Evolutionary conservation across 768 basidiomycete genomes (phyloP).

Genomic region (Sporobolomyces roseus): DNA sequence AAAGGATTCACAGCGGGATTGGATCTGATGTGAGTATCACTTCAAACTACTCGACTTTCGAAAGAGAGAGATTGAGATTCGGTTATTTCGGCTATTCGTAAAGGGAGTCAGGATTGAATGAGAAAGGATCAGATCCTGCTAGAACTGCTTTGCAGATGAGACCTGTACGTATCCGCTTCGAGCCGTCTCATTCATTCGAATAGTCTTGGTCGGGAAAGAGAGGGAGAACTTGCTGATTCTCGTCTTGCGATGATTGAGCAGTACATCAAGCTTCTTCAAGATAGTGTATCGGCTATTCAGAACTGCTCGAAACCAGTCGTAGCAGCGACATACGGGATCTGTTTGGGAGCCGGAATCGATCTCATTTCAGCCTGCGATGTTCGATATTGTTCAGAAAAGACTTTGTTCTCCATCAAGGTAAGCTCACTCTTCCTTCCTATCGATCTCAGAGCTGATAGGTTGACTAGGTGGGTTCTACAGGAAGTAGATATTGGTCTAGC

Average conservation of each 20-base stretch:
- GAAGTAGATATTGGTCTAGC: slow-evolving; percentile 77
- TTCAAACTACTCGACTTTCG: too few relatives aligned
- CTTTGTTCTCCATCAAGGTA: slow-evolving; percentile 70
- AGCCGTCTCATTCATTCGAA: neutral
- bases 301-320: slow-evolving; percentile 74
- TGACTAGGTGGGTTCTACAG: slow-evolving; percentile 56
- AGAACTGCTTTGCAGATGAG: slow-evolving; percentile 57
- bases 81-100: neutral
- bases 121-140: slow-evolving; percentile 53
- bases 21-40: slow-evolving; percentile 57
- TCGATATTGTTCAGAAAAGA: slow-evolving; percentile 60
- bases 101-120: slow-evolving; percentile 29
- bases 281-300: slow-evolving; percentile 64
- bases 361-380: slow-evolving; percentile 73
- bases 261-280: slow-evolving; percentile 59
- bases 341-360: slow-evolving; percentile 72
- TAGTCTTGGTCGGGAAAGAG: too few relatives aligned
- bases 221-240: too few relatives aligned
- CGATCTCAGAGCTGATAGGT: neutral
- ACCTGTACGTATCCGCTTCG: neutral
- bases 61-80: too few relatives aligned
- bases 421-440: neutral
- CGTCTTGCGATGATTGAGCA: too few relatives aligned
- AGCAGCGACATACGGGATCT: slow-evolving; percentile 70
- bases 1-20: slow-evolving; percentile 80